Evolutionary conservation across 2,329 filamentous ascomycete species (phyloP).

Genomic region (Hypoxylon sp.): DNA sequence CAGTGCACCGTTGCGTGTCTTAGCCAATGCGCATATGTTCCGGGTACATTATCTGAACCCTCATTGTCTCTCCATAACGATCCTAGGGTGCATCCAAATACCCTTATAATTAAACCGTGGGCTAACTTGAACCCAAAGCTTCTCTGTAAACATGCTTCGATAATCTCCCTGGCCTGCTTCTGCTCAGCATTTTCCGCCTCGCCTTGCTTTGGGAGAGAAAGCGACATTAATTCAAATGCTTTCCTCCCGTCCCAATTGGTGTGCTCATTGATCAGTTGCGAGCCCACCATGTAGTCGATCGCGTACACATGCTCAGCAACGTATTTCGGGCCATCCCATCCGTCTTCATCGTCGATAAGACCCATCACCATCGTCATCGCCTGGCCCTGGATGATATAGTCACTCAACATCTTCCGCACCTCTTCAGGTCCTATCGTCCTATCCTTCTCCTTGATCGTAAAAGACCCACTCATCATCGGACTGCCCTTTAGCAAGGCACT

Average conservation of each 20-base stretch:
- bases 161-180: conserved; percentile 63
- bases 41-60: conserved; percentile 64
- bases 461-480: conserved; percentile 57
- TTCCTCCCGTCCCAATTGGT: conserved; percentile 66
- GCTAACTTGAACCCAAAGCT: conserved; percentile 71
- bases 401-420: conserved; percentile 62
- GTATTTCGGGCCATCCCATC: conserved; percentile 70
- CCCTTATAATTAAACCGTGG: conserved; percentile 67
- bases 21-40: conserved; percentile 70
- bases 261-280: conserved; percentile 67
- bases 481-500: conserved; percentile 64
- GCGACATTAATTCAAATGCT: conserved; percentile 67
- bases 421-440: conserved; percentile 58
- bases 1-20: conserved; percentile 65
- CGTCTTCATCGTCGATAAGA: conserved; percentile 64
- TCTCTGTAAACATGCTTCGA: conserved; percentile 64
- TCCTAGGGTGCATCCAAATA: conserved; percentile 66
- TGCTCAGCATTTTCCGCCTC: conserved; percentile 64
- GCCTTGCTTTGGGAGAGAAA: conserved; percentile 56
- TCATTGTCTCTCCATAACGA: conserved; percentile 67
- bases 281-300: conserved; percentile 65
- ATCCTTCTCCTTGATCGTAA: conserved; percentile 57
- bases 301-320: conserved; percentile 64
- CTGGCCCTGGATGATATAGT: conserved; percentile 72
- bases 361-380: conserved; percentile 67